phyloP scores from a whole-genome alignment of 2,329 filamentous ascomycete genomes.

The Colletotrichum sp. region DNA sequence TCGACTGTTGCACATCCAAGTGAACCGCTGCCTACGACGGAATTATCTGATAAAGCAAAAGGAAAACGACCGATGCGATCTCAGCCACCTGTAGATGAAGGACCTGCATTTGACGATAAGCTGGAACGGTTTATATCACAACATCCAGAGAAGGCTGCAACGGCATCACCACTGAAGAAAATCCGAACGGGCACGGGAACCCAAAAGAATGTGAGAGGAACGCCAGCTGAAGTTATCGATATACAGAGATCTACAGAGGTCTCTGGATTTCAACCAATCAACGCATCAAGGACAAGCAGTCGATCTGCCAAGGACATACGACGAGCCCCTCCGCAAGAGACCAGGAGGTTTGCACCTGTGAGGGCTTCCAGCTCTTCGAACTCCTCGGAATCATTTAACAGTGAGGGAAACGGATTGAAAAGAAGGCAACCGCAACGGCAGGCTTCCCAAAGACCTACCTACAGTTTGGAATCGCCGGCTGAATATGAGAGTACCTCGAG shows the following conservation, averaged over 20 bases:
- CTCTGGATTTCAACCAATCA: neutral
- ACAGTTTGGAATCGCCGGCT: accelerated
- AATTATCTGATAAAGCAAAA: neutral
- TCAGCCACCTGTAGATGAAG: neutral
- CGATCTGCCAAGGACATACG: neutral
- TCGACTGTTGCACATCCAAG: neutral
- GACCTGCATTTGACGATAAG: neutral
- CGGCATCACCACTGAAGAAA: neutral
- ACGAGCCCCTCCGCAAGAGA: neutral
- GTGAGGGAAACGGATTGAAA: neutral
- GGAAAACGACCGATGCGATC: neutral
- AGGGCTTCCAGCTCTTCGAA: neutral
- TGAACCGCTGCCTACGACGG: neutral
- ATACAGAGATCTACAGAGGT: neutral
- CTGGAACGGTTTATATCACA: neutral
- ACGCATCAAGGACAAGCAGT: neutral
- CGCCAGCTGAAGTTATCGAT: neutral
- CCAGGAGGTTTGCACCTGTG: neutral
- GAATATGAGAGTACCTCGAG: neutral
- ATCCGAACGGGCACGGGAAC: neutral
- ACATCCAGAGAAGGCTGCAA: neutral
- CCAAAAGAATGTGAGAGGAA: neutral
- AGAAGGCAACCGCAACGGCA: neutral
- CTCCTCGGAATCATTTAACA: neutral
- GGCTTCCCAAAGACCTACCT: neutral